Base-by-base conservation (phyloP, 306 rosid species). In the Macrotyloma uniflorum region DNA sequence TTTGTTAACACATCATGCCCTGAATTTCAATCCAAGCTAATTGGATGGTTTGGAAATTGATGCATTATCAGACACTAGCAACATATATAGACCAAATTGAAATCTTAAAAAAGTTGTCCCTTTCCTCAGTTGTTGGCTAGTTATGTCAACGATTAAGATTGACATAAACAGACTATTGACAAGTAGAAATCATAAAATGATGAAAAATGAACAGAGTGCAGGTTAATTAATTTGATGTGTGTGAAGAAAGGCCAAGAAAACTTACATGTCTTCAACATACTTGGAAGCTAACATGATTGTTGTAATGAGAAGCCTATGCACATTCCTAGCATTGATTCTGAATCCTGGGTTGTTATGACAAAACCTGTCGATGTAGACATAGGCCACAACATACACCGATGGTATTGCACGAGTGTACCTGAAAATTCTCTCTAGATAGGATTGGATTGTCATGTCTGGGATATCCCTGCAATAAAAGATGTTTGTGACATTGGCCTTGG, bases 221-320 rank as follows among this genome's bases (percentile, higher is more conserved):
- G 40, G 23, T 9, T 38, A 38, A 38, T 38, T 6, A 33, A 35
- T 35, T 35, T 35, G 40, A 35, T 35, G 10, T 8, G 40, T 6
- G 40, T 58, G 5, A 20, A 54, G 8, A 13, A 63, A 18, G 36
- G 49, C 5, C 58, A 43, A 54, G 63, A 54, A 38, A 64, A 88
- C 97, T 90, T 69, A 93, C 98, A 88, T 85, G 91, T 93, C 98
- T 78, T 93, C 98, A 4, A 89, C 96, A 67, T 90, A 93, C 66
- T 93, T 93, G 13, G 96, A 91, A 77, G 98, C 98, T 28, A 91
- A 89, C 98, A 93, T 93, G 30, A 93, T 90, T 35, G 97, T 91
- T 7, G 98, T 93, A n/a, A 91, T 85, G 68, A 93, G 96, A 72
- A 93, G 92, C 47, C 98, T 87, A 42, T 93, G 97, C 1, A 93